Base-by-base conservation (phyloP, 1,139 yeast genomes). In the Hemisphaericaspora subhashii region DNA sequence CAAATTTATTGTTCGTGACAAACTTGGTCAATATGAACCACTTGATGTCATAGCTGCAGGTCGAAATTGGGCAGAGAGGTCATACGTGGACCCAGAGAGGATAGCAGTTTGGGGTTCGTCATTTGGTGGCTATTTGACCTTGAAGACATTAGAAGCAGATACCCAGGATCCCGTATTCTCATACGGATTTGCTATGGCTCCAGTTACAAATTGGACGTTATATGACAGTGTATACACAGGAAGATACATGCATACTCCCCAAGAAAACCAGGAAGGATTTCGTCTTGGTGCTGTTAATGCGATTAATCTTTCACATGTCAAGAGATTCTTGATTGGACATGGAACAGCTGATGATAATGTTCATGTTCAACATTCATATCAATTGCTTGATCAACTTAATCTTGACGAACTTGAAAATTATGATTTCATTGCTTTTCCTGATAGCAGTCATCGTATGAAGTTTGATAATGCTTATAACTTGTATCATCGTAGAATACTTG, bases 101-200 rank as follows among this genome's bases (percentile, higher is more conserved):
- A 77, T 84, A 10, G 86, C 87, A 1, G 77, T 85, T 38, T 85
- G 88, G 81, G 94, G 94, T 5, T 85, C 92, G 90, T 83, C 89
- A 2, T 85, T 84, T 54, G 94, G 94, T 42, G 94, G 92, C 0
- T 85, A 77, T 54, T 71, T 83, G 66, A 83, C 94, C 0, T 68
- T 85, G 48, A 85, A 84, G 54, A 83, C 90, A 0, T 59, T 85
- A 38, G 92, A 85, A 59, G 70, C 74, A 17, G 92, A 85, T 57
- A 63, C 62, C 7, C 77, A 81, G 12, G 70, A 75, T 26, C 69
- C 74, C 34, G 64, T 69, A 3, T 84, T 85, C 62, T 77, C 77
- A 35, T 85, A 77, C 53, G 92, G 90, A 11, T 76, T 82, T 57
- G 72, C 90, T 0, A 87, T 85, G 30, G 94, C 94, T 0, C 94